Base-by-base conservation (phyloP, 306 rosid species). In the Prunus mongolica region DNA sequence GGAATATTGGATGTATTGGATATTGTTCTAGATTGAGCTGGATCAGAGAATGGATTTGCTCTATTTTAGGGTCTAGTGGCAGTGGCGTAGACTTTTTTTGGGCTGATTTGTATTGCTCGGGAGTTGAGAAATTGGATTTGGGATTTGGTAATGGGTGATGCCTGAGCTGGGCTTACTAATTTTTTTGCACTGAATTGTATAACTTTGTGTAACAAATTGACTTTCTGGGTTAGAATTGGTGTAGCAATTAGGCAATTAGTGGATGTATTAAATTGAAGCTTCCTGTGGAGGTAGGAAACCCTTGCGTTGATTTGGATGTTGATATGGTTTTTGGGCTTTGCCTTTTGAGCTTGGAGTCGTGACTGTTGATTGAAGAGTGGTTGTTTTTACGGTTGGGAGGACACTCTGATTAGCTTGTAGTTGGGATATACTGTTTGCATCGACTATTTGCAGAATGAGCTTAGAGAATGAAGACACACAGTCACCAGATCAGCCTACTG, bases 391-490 rank as follows among this genome's bases (percentile, higher is more conserved):
- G 73, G 73, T 74, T 83, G 66, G 72, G 82, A 55, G 68, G 44
- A 44, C 65, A 24, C 55, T 55, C 76, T 78, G 75, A 76, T 80
- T 67, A 22, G 73, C 75, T 82, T 12, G 60, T 77, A 46, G 79
- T 82, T 60, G 52, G 76, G 70, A 10, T 73, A 67, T 67, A 72
- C 24, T 76, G 81, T 34, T 78, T 65, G 65, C 73, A 72, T 27
- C 47, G 67, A 83, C 82, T 71, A 20, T 64, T 67, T 46, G 63
- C 87, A 87, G 61, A 88, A 96, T 96, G 99, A 91, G 91, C 86
- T 82, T 80, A 47, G 92, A 80, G 86, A 89, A 64, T 38, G 91
- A 86, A 67, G 91, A 82, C 28, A 77, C 75, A 19, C 78, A 38
- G 74, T 80, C 66, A 57, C 52, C 76, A 79, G 88, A 83, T 75